These are phyloP conservation scores for Penicillium sp. DNA, from an alignment of 2,329 filamentous ascomycete genomes.

Conservation along the genomic window DNA sequence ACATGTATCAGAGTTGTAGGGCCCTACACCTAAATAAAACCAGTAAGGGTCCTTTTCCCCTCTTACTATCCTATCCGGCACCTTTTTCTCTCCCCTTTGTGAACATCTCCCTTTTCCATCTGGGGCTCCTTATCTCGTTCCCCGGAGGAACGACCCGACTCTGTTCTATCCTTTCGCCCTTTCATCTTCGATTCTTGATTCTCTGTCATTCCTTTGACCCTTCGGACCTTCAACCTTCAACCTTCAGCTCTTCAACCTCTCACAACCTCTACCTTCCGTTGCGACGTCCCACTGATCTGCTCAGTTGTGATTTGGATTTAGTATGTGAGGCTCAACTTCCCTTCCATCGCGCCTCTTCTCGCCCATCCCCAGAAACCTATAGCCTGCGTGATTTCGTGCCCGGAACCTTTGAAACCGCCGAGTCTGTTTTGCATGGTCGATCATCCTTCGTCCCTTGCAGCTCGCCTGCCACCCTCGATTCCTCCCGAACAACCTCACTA, in stretches of 20 bases:
- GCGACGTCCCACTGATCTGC: constrained; percentile 2
- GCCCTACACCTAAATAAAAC: neutral
- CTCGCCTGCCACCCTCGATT: constrained; percentile 11
- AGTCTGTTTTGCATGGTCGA: constrained; percentile 17
- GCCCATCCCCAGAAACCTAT: neutral
- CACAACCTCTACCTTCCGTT: neutral
- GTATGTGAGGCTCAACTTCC: constrained; percentile 11
- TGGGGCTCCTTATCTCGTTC: constrained; percentile 21
- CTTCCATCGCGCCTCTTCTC: neutral
- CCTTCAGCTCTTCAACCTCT: neutral
- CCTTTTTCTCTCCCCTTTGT: constrained; percentile 10
- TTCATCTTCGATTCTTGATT: constrained; percentile 1
- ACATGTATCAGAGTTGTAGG: constrained; percentile 1
- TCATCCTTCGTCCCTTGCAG: constrained; percentile 28
- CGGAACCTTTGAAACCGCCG: constrained; percentile 3
- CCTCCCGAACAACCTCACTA: constrained; percentile 3
- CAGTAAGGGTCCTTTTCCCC: constrained; percentile 5
- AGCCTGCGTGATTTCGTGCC: constrained; percentile 8
- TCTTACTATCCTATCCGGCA: constrained; percentile 2
- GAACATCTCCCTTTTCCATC: constrained; percentile 4
- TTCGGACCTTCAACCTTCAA: neutral
- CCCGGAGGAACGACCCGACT: constrained; percentile 39
- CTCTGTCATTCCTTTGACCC: constrained; percentile 4
- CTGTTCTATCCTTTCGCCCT: neutral
- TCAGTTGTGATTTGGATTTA: constrained; percentile 8